Evolutionary conservation across 2,329 filamentous ascomycete species (phyloP).

Genomic region (Diaporthe vexans): DNA sequence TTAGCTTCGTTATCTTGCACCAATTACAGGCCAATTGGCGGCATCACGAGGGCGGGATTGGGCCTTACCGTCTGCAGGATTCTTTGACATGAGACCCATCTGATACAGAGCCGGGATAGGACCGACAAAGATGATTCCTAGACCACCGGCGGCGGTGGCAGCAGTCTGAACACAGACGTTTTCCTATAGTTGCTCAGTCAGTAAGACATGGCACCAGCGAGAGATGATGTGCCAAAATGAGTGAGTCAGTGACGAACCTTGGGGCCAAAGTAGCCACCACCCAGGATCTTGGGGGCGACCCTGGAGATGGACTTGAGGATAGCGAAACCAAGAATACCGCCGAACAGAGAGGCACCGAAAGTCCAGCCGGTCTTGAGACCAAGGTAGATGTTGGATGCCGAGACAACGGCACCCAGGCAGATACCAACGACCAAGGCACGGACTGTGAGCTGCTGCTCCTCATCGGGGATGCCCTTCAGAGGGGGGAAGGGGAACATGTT

Average conservation of each 20-base stretch:
- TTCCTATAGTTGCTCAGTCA: constrained; percentile 50
- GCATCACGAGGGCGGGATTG: not conserved
- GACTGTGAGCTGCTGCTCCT: constrained; percentile 23
- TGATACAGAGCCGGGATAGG: constrained; percentile 70
- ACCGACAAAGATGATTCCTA: constrained; percentile 67
- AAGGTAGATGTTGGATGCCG: constrained; percentile 32
- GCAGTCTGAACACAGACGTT: constrained; percentile 70
- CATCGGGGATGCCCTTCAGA: constrained; percentile 10
- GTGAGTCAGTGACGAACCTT: constrained; percentile 47
- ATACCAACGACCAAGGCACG: constrained; percentile 19
- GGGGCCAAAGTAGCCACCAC: constrained; percentile 65
- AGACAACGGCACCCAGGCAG: constrained; percentile 13
- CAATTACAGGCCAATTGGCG: not conserved
- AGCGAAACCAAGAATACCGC: constrained; percentile 69
- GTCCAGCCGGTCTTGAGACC: constrained; percentile 62
- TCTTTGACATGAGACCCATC: constrained; percentile 56
- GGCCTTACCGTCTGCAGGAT: not conserved
- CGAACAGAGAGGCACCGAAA: constrained; percentile 60
- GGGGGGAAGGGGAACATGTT: constrained; percentile 29
- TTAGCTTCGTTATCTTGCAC: constrained; percentile 43
- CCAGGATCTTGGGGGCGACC: constrained; percentile 62
- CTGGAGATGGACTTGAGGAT: constrained; percentile 65
- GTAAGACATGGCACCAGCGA: not conserved
- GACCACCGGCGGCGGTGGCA: constrained; percentile 67
- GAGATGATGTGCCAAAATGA: not conserved